These are phyloP conservation scores for Suhomyces taliae DNA, from an alignment of 1,139 yeast species.

Conservation along the genomic window DNA sequence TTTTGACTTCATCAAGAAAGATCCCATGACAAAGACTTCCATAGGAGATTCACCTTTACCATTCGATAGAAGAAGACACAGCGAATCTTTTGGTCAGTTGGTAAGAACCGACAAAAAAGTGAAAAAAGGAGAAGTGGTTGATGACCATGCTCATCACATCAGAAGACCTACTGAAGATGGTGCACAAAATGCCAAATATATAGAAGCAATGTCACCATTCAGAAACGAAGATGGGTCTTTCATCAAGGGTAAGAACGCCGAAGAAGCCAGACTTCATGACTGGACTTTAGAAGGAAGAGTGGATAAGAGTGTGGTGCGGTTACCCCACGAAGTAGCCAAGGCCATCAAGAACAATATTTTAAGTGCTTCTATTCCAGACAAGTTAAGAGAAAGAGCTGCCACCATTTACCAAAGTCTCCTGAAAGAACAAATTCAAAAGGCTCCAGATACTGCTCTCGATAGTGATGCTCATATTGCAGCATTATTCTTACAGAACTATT, in stretches of 20 bases:
- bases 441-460: constrained; percentile 56
- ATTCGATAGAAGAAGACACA: constrained; percentile 30
- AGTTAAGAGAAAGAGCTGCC: constrained; percentile 56
- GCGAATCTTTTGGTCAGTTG: constrained; percentile 46
- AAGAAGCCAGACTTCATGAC: constrained; percentile 55
- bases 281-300: constrained; percentile 49
- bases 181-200: constrained; percentile 5
- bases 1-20: constrained; percentile 13
- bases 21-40: background rate
- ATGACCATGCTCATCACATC: constrained; percentile 6
- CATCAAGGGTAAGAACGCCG: constrained; percentile 45
- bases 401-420: constrained; percentile 49
- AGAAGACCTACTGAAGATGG: constrained; percentile 7
- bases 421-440: constrained; percentile 52
- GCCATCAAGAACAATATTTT: constrained; percentile 62
- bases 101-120: constrained; percentile 40
- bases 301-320: constrained; percentile 41
- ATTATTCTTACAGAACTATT: constrained; percentile 81
- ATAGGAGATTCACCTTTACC: constrained; percentile 20
- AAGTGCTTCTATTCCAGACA: constrained; percentile 52
- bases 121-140: constrained; percentile 17
- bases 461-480: constrained; percentile 84
- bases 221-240: constrained; percentile 41
- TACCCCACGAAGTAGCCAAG: constrained; percentile 55
- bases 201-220: constrained; percentile 29